Evolutionary conservation across 805 yeast species (phyloP).

Genomic region (Metschnikowia gelsemii): DNA sequence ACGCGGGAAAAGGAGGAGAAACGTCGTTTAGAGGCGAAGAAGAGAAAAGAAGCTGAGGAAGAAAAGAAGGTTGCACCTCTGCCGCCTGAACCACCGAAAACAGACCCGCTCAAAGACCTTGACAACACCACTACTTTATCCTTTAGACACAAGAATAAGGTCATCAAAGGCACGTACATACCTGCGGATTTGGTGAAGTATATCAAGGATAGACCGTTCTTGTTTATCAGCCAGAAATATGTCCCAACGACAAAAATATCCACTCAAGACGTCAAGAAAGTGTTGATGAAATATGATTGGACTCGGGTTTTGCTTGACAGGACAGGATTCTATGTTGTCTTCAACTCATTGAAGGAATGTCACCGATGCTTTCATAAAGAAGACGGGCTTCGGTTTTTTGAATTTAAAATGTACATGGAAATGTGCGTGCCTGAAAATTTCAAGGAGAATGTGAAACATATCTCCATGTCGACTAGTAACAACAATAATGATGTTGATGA

Average conservation of each 20-base stretch:
- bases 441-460: slow-evolving; percentile 21
- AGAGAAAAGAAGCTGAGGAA: slow-evolving; percentile 12
- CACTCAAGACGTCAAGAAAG: slow-evolving; percentile 57
- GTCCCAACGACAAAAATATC: slow-evolving; percentile 49
- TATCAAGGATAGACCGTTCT: slow-evolving; percentile 57
- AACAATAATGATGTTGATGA: slow-evolving; percentile 48
- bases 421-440: slow-evolving; percentile 50
- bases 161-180: slow-evolving; percentile 37
- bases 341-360: slow-evolving; percentile 59
- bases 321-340: slow-evolving; percentile 70
- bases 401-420: slow-evolving; percentile 56
- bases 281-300: slow-evolving; percentile 62
- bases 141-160: slow-evolving; percentile 29
- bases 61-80: slow-evolving; percentile 3
- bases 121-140: slow-evolving; percentile 37
- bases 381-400: slow-evolving; percentile 54
- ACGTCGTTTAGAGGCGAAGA: slow-evolving; percentile 20
- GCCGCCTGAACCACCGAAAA: slow-evolving; percentile 3
- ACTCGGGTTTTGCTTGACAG: slow-evolving; percentile 60
- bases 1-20: slow-evolving; percentile 37
- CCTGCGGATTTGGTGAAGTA: slow-evolving; percentile 50
- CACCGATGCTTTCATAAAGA: slow-evolving; percentile 56
- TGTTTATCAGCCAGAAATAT: slow-evolving; percentile 52
- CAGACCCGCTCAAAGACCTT: slow-evolving; percentile 5
- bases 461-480: slow-evolving; percentile 12